Evolutionary conservation across 768 basidiomycete genomes (phyloP), one percentile per base, ranked within the genome.

Genomic region (Macrolepiota fuliginosa): DNA sequence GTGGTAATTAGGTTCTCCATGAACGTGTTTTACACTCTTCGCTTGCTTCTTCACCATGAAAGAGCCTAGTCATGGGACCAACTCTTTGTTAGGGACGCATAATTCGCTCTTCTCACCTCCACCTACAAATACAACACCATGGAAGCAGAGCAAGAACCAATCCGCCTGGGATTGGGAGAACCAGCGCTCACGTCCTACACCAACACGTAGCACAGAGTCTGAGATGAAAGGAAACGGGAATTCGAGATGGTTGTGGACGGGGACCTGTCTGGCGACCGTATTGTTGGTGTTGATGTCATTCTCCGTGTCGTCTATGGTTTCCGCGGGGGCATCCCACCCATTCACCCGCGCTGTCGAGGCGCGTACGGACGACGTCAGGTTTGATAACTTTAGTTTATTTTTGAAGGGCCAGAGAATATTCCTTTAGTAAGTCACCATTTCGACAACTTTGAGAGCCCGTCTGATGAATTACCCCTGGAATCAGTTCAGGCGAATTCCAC

Each of bases 401-500:
- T 66, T 92, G 42, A 81, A 84, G 46, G 87, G 85, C 3, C 90
- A 91, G 66, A 79, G 91, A 15, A 70, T 90, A 19, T 90, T 92
- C 65, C 71, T 92, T 3, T 81, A 90, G 90, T 90, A 73, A 57
- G 86, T 79, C 17, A 51, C 53, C 11, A 37, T 25, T n/a, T 25
- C 57, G 25, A 53, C 19, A 46, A 1, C 4, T 2, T 54, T 62
- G 13, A 11, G 29, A 32, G 15, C 0, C 9, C 1, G 19, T 45
- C 17, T 40, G 7, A 39, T 59, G 42, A 55, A 24, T 32, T 40
- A 32, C 45, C 2, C 37, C 35, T 11, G 45, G 42, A 7, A 27
- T 12, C 62, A 92, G 91, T 66, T 91, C 90, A 0, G 92, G 92
- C 61, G 92, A 93, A 71, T 91, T 92, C 71, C 92, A 93, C 67